Conservation (phyloP, 1,139 yeast species). For the Suhomyces yuchorum region DNA sequence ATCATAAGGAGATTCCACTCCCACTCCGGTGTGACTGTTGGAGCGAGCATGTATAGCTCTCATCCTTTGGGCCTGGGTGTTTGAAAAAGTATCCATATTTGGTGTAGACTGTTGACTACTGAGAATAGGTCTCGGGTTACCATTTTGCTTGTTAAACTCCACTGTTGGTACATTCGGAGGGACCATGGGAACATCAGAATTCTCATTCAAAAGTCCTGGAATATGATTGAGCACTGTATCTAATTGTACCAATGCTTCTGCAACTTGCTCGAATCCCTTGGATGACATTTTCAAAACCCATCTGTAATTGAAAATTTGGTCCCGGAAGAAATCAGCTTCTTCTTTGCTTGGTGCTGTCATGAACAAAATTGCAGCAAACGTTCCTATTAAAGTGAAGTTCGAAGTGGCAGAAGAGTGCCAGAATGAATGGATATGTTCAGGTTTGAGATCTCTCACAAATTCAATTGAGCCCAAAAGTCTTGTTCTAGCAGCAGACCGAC, state of each 20-base stretch:
- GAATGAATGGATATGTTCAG: constrained; percentile 81
- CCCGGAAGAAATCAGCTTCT: constrained; percentile 65
- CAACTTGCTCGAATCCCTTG: constrained; percentile 74
- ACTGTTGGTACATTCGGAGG: constrained; percentile 36
- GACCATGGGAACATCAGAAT: constrained; percentile 42
- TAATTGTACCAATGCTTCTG: constrained; percentile 65
- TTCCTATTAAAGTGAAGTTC: constrained; percentile 78
- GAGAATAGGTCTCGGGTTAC: neutral
- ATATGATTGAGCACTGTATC: constrained; percentile 66
- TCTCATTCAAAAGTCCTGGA: constrained; percentile 62
- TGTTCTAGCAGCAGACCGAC: constrained; percentile 83
- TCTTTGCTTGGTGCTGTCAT: constrained; percentile 60
- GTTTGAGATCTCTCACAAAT: constrained; percentile 71
- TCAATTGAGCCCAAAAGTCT: constrained; percentile 80
- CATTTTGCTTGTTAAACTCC: constrained; percentile 1
- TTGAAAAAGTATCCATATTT: neutral
- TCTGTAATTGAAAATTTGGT: constrained; percentile 71
- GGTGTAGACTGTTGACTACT: neutral
- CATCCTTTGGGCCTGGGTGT: constrained; percentile 1
- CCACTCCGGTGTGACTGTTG: constrained; percentile 5
- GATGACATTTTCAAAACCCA: constrained; percentile 74
- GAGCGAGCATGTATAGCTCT: constrained; percentile 12
- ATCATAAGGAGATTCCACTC: constrained; percentile 22
- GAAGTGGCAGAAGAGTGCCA: constrained; percentile 86
- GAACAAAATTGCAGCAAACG: constrained; percentile 79